Conservation (phyloP, 257 asterid species). For the Fraxinus quadrangulata region DNA sequence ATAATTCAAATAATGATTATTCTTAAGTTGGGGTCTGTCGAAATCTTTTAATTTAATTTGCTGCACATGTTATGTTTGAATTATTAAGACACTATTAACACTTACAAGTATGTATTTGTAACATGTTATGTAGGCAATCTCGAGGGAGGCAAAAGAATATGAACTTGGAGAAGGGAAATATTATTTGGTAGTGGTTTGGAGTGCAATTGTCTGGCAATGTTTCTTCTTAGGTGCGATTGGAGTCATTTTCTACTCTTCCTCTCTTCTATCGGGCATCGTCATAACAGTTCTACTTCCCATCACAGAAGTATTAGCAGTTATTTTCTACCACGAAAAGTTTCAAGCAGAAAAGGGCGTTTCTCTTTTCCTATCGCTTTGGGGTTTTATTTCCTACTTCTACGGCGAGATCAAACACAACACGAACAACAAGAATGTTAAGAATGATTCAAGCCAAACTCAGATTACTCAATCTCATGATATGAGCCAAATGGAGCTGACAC, state of each 20-base stretch:
- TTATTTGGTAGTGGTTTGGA: neutral
- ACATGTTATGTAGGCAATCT: neutral
- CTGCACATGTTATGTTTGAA: too few species aligned
- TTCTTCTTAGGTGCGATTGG: neutral
- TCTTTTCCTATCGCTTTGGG: neutral
- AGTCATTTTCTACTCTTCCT: conserved; percentile 2
- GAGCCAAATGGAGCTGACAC: neutral
- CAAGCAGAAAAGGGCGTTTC: neutral
- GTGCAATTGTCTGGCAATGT: conserved; percentile 4
- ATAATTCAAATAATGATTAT: too few species aligned
- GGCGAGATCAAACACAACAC: neutral
- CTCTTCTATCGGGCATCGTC: neutral
- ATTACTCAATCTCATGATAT: neutral
- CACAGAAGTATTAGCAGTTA: neutral
- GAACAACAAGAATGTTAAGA: neutral
- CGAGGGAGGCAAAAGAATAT: neutral
- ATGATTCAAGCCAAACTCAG: neutral
- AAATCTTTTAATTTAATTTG: too few species aligned
- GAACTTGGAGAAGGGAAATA: conserved; percentile 4
- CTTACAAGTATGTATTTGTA: neutral
- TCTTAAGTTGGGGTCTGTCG: too few species aligned
- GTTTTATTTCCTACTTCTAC: neutral
- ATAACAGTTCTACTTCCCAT: neutral
- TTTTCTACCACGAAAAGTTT: neutral
- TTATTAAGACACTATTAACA: too few species aligned